A percentile compares a stretch with the other conserved stretches of the same genome.
Evolutionary conservation across 2,329 filamentous ascomycete genomes (phyloP).

Genomic region (Rutstroemia sp.): DNA sequence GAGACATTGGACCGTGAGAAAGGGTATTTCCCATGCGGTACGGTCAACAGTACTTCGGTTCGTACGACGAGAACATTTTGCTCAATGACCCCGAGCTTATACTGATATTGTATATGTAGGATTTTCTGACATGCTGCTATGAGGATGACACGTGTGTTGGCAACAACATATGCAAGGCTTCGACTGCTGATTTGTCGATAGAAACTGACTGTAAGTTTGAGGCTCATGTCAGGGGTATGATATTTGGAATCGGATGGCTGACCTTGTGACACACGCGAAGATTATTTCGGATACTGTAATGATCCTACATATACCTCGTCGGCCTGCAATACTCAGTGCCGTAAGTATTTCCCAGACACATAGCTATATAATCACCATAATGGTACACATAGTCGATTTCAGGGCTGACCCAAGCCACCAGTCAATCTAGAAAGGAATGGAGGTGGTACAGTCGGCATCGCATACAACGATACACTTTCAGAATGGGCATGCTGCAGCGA

Average conservation of each 20-base stretch:
- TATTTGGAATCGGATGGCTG: background rate
- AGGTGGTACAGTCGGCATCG: background rate
- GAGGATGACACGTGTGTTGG: conserved; percentile 1
- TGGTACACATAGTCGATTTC: background rate
- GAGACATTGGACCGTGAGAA: background rate
- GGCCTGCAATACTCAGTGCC: background rate
- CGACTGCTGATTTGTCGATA: background rate
- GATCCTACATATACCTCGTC: conserved; percentile 1
- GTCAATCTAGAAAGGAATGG: background rate
- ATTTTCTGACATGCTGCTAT: background rate
- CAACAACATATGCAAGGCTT: background rate
- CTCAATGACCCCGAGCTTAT: background rate
- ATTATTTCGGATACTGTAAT: conserved; percentile 2
- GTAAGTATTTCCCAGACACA: background rate
- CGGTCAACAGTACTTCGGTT: background rate
- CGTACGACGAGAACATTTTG: background rate
- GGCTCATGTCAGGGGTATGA: background rate
- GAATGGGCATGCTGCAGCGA: background rate
- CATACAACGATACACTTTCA: background rate
- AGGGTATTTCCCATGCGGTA: background rate
- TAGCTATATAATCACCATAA: background rate
- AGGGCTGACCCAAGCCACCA: background rate
- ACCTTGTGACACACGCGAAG: background rate
- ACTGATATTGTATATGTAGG: background rate
- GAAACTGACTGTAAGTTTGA: background rate